Conservation (phyloP, 208 protist genomes). For the Leishmania guyanensis region DNA sequence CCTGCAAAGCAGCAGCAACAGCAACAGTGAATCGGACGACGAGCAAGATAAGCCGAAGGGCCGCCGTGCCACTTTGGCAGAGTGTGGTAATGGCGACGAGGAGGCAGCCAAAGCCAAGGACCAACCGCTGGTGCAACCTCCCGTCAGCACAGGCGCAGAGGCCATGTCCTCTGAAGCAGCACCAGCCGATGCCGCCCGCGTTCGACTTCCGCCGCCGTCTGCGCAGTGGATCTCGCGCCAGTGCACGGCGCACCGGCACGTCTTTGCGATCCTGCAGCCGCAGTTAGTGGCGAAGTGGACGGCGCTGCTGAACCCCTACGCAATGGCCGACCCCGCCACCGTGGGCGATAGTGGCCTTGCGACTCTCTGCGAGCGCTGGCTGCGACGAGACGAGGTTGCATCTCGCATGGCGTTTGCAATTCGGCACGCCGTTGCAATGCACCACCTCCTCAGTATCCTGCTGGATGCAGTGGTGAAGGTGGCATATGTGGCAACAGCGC, state of each 20-base stretch:
- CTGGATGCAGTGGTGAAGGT: constrained; percentile 66
- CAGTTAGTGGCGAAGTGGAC: constrained; percentile 17
- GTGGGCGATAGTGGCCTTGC: neutral
- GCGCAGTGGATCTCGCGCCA: constrained; percentile 62
- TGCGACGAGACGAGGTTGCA: constrained; percentile 40
- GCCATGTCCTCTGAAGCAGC: constrained; percentile 1
- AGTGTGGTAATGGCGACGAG: neutral
- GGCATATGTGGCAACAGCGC: constrained; percentile 46
- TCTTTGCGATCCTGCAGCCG: constrained; percentile 42
- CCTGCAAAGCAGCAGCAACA: neutral
- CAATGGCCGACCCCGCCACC: constrained; percentile 3
- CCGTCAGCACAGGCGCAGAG: neutral
- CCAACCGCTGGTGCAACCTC: neutral
- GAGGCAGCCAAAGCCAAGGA: neutral
- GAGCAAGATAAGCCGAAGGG: neutral
- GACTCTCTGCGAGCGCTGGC: constrained; percentile 16
- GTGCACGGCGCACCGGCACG: constrained; percentile 38
- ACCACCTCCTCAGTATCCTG: constrained; percentile 69
- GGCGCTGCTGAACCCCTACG: constrained; percentile 23
- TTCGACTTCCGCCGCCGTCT: constrained; percentile 32
- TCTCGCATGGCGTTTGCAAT: constrained; percentile 72
- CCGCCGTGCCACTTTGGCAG: neutral
- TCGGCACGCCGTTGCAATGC: constrained; percentile 52
- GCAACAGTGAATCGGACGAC: neutral
- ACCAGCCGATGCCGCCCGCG: neutral